These are phyloP conservation scores for Nepenthes mirabilis DNA, from an alignment of 148 eudicot species.

Conservation along the genomic window DNA sequence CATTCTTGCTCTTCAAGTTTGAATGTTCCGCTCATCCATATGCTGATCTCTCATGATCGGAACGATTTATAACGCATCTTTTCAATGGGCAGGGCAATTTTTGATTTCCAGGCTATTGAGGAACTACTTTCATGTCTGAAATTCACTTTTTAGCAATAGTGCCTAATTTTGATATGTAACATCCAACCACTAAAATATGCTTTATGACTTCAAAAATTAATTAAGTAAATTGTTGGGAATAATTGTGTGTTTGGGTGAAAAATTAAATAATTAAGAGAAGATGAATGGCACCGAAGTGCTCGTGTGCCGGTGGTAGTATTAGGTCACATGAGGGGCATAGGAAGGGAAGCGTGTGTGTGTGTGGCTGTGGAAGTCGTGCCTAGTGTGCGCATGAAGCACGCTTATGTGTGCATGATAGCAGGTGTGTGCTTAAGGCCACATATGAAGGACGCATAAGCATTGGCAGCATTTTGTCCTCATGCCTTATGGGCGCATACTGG, in stretches of 20 bases:
- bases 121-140: conserved; percentile 77
- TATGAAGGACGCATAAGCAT: too few relatives aligned
- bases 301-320: background rate
- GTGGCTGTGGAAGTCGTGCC: too few relatives aligned
- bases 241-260: too few relatives aligned
- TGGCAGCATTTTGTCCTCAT: too few relatives aligned
- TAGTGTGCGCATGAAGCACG: too few relatives aligned
- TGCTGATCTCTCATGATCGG: background rate
- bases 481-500: too few relatives aligned
- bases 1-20: background rate
- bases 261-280: background rate
- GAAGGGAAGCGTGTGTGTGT: too few relatives aligned
- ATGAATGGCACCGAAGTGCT: background rate
- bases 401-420: too few relatives aligned
- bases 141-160: conserved; percentile 66
- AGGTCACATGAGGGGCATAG: background rate
- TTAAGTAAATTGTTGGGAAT: too few relatives aligned
- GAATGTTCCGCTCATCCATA: background rate
- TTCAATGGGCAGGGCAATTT: conserved; percentile 55
- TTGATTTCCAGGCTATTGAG: conserved; percentile 71
- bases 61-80: conserved; percentile 4
- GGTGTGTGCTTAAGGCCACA: too few relatives aligned
- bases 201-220: too few relatives aligned
- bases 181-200: too few relatives aligned
- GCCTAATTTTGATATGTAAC: background rate